phyloP scores from a whole-genome alignment of 495 filamentous ascomycete genomes.

The Talaromyces stipitatus region DNA sequence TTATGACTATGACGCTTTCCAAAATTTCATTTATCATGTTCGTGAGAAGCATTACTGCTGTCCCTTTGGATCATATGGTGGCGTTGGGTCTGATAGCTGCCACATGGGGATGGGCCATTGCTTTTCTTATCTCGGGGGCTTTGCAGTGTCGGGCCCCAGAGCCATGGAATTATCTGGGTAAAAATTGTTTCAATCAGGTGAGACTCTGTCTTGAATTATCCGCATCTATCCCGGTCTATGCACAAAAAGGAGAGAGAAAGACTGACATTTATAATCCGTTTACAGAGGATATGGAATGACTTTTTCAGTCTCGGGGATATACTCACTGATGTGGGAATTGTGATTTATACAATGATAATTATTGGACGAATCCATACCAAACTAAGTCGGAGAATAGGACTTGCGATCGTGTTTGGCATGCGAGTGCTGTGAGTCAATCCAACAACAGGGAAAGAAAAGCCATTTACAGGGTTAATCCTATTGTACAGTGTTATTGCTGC shows the following conservation, averaged over 20 bases:
- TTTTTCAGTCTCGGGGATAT: constrained; percentile 35
- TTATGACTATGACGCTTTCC: constrained; percentile 20
- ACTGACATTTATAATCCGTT: not conserved
- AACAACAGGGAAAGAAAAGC: not conserved
- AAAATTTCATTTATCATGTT: constrained; percentile 28
- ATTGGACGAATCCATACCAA: constrained; percentile 27
- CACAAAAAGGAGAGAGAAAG: not conserved
- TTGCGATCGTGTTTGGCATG: constrained; percentile 25
- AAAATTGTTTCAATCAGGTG: constrained; percentile 29
- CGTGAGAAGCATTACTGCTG: constrained; percentile 15
- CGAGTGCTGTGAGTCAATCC: constrained; percentile 25
- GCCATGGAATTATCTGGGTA: constrained; percentile 28
- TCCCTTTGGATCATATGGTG: constrained; percentile 14
- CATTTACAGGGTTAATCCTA: not conserved
- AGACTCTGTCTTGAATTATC: constrained; percentile 1
- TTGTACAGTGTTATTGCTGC: constrained; percentile 22
- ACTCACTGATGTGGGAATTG: constrained; percentile 31
- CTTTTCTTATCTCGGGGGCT: constrained; percentile 23
- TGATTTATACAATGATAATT: constrained; percentile 28
- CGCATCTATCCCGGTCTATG: not conserved
- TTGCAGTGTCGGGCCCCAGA: constrained; percentile 34
- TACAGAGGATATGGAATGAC: constrained; percentile 28
- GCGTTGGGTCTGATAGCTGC: constrained; percentile 16
- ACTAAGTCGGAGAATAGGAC: constrained; percentile 18
- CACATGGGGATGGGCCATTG: constrained; percentile 23